Conservation (phyloP, 1,284 basidiomycete genomes). For the Sporisorium graminicola region DNA sequence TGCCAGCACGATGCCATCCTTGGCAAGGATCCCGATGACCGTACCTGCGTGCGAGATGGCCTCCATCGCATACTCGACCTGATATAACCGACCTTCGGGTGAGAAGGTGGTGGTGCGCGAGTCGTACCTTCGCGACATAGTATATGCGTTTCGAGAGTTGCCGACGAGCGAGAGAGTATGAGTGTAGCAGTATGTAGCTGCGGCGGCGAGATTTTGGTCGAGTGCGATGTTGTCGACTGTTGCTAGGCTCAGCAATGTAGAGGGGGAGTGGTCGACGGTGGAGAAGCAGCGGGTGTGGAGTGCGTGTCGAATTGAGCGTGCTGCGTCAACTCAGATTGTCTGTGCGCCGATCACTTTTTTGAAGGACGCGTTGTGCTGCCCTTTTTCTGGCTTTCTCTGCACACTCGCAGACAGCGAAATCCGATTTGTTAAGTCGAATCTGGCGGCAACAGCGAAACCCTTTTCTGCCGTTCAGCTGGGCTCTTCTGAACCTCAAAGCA, state of each 20-base stretch:
- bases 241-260: background rate
- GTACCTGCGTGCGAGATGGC: constrained; percentile 97
- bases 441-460: background rate
- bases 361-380: constrained; percentile 21
- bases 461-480: background rate
- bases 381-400: background rate
- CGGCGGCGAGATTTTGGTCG: background rate
- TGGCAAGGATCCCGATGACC: constrained; percentile 92
- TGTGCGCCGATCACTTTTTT: constrained; percentile 15
- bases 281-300: background rate
- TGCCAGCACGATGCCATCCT: constrained; percentile 90
- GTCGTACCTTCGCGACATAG: constrained; percentile 69
- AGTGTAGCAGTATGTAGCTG: background rate
- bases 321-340: constrained; percentile 6
- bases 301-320: constrained; percentile 5
- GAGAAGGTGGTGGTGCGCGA: constrained; percentile 66
- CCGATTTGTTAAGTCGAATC: background rate
- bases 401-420: too few relatives aligned
- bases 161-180: too few relatives aligned
- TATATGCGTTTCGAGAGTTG: constrained; percentile 8
- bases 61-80: constrained; percentile 99
- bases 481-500: background rate
- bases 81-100: constrained; percentile 71
- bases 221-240: background rate
- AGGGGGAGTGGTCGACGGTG: background rate